Percentiles rank a stretch among this genome's conserved stretches.
Evolutionary conservation across 805 yeast genomes (phyloP).

Genomic region (Starmerella sp.): DNA sequence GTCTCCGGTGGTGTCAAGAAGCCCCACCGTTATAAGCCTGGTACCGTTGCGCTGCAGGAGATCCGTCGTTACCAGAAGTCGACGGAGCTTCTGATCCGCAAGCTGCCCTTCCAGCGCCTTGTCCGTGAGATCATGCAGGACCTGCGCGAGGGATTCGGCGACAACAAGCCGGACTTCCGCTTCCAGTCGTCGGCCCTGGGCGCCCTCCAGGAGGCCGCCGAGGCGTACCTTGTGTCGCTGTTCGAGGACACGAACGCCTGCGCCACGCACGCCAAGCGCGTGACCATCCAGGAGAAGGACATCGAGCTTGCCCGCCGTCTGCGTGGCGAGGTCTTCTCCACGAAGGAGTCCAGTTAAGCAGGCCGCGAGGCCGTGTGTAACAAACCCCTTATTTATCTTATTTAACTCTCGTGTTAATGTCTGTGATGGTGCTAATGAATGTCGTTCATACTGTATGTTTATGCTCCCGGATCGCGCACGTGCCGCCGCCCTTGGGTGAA

Average conservation of each 20-base stretch:
- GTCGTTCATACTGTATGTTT: too few species aligned
- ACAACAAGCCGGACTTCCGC: conserved; percentile 39
- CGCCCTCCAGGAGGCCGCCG: conserved; percentile 83
- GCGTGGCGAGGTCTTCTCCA: conserved; percentile 52
- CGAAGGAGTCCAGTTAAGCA: conserved; percentile 19
- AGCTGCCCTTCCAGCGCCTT: conserved; percentile 82
- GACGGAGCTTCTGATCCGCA: conserved; percentile 75
- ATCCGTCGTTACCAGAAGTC: conserved; percentile 87
- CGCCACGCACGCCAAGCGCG: conserved; percentile 91
- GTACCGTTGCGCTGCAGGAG: conserved; percentile 88
- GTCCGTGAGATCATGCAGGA: conserved; percentile 85
- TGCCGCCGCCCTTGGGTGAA: background rate
- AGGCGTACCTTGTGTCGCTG: conserved; percentile 75
- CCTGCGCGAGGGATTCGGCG: conserved; percentile 54
- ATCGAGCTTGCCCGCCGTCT: conserved; percentile 85
- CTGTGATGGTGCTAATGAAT: background rate
- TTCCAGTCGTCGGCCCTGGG: conserved; percentile 85
- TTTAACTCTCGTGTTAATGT: conserved; percentile 8
- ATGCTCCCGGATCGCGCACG: background rate
- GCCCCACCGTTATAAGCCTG: conserved; percentile 91
- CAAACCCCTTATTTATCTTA: conserved; percentile 12
- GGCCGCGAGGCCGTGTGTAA: background rate
- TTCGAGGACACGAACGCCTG: conserved; percentile 86
- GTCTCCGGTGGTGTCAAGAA: conserved; percentile 79
- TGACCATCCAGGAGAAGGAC: conserved; percentile 84